phyloP scores from a whole-genome alignment of 2,329 filamentous ascomycete genomes.

The Fusarium austroafricanum region DNA sequence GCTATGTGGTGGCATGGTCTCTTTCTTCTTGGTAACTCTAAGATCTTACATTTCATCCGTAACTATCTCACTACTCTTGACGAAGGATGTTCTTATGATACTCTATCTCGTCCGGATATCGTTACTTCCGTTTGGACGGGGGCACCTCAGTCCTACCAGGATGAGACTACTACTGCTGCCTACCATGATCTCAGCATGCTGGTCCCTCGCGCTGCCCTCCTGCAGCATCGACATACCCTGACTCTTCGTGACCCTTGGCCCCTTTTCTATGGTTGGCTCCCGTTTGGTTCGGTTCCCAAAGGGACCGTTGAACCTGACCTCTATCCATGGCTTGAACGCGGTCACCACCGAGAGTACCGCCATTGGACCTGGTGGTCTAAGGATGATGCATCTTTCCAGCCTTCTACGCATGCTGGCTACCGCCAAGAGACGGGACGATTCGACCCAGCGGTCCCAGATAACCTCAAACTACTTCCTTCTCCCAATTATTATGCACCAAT shows the following conservation, averaged over 20 bases:
- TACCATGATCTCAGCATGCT: conserved; percentile 29
- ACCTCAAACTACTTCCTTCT: conserved; percentile 31
- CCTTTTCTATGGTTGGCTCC: conserved; percentile 45
- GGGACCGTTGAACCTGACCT: conserved; percentile 42
- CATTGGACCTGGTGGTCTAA: conserved; percentile 46
- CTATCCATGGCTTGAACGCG: conserved; percentile 45
- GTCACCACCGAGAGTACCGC: conserved; percentile 41
- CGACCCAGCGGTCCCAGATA: conserved; percentile 29
- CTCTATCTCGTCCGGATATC: conserved; percentile 44
- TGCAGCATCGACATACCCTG: conserved; percentile 44
- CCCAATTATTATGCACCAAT: conserved; percentile 22
- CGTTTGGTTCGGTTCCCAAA: conserved; percentile 40
- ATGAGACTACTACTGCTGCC: conserved; percentile 13
- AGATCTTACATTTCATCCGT: conserved; percentile 38
- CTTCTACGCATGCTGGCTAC: conserved; percentile 33
- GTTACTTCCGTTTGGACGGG: conserved; percentile 44
- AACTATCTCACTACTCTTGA: conserved; percentile 44
- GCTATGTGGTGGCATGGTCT: conserved; percentile 48
- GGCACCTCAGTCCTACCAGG: conserved; percentile 43
- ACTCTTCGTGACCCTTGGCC: conserved; percentile 46
- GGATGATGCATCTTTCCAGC: conserved; percentile 27
- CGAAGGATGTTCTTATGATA: conserved; percentile 44
- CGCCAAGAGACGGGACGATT: conserved; percentile 35
- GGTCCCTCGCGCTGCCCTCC: conserved; percentile 38
- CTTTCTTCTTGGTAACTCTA: conserved; percentile 41